A percentile compares a stretch with the other conserved stretches of the same genome.
phyloP scores from a whole-genome alignment of 2,329 filamentous ascomycete species.

The Pseudovirgaria hyperparasitica region DNA sequence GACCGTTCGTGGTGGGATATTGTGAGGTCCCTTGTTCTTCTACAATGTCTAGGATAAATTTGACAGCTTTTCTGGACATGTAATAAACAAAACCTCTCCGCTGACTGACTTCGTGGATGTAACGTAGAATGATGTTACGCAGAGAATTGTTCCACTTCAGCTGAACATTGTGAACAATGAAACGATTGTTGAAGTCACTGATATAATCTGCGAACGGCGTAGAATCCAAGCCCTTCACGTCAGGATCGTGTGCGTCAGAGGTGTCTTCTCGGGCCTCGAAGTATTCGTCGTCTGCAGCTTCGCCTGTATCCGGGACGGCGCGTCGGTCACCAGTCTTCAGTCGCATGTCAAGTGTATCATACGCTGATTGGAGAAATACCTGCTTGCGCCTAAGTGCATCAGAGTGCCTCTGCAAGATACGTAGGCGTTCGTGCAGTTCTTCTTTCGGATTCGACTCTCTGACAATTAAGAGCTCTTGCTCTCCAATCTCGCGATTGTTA shows the following conservation, averaged over 20 bases:
- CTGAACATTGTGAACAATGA: slow-evolving; percentile 95
- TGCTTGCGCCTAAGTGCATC: slow-evolving; percentile 45
- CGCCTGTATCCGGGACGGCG: slow-evolving; percentile 25
- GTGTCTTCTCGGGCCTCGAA: slow-evolving; percentile 42
- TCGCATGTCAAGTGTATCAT: slow-evolving; percentile 44
- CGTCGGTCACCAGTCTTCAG: slow-evolving; percentile 44
- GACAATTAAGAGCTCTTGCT: slow-evolving; percentile 55
- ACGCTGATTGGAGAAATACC: slow-evolving; percentile 45
- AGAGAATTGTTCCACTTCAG: slow-evolving; percentile 97
- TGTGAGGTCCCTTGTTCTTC: slow-evolving; percentile 73
- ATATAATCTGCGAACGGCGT: slow-evolving; percentile 67
- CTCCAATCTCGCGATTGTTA: slow-evolving; percentile 59
- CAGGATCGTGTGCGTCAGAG: slow-evolving; percentile 31
- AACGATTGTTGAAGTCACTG: slow-evolving; percentile 94
- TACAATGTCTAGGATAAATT: slow-evolving; percentile 95
- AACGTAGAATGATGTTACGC: slow-evolving; percentile 90
- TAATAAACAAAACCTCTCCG: slow-evolving; percentile 95
- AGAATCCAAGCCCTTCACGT: slow-evolving; percentile 44
- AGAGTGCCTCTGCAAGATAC: slow-evolving; percentile 42
- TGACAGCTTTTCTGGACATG: slow-evolving; percentile 86
- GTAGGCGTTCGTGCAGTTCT: slow-evolving; percentile 43
- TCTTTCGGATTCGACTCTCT: slow-evolving; percentile 41
- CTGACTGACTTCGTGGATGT: slow-evolving; percentile 95
- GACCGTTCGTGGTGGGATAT: slow-evolving; percentile 15
- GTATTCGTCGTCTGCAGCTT: slow-evolving; percentile 28